Conservation (phyloP, 805 yeast species). For the Candida bentonensis region DNA sequence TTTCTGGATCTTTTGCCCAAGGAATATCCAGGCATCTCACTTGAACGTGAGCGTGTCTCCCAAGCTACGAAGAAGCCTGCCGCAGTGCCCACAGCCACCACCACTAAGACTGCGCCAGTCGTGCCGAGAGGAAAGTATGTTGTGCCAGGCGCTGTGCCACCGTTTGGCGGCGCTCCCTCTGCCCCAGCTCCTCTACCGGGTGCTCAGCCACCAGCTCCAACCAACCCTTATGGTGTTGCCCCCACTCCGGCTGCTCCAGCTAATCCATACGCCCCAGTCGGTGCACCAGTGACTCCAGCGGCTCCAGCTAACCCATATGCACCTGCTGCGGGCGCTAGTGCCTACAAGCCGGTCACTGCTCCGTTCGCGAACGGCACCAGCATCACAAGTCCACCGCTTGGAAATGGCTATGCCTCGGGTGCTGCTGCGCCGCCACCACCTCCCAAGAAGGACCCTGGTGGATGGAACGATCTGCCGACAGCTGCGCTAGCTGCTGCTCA, state of each 20-base stretch:
- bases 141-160: neutral
- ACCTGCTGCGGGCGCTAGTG: slow-evolving; percentile 9
- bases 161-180: neutral
- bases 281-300: slow-evolving; percentile 6
- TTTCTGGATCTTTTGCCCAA: slow-evolving; percentile 61
- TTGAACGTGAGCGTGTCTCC: slow-evolving; percentile 66
- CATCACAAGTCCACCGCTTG: slow-evolving; percentile 5
- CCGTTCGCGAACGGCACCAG: neutral
- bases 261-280: slow-evolving; percentile 10
- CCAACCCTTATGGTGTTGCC: slow-evolving; percentile 10
- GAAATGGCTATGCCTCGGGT: neutral
- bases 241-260: slow-evolving; percentile 8
- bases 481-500: slow-evolving; percentile 10
- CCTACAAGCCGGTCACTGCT: slow-evolving; percentile 11
- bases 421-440: slow-evolving; percentile 14
- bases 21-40: slow-evolving; percentile 47
- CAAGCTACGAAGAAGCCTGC: slow-evolving; percentile 39
- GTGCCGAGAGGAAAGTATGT: neutral
- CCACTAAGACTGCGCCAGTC: slow-evolving; percentile 8
- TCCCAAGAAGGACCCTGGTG: slow-evolving; percentile 12
- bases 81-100: slow-evolving; percentile 5
- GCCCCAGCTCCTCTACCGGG: slow-evolving; percentile 8
- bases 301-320: slow-evolving; percentile 2
- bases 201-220: slow-evolving; percentile 7
- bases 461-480: slow-evolving; percentile 19